Conservation (phyloP, 495 filamentous ascomycete genomes). For the Podospora comata region DNA sequence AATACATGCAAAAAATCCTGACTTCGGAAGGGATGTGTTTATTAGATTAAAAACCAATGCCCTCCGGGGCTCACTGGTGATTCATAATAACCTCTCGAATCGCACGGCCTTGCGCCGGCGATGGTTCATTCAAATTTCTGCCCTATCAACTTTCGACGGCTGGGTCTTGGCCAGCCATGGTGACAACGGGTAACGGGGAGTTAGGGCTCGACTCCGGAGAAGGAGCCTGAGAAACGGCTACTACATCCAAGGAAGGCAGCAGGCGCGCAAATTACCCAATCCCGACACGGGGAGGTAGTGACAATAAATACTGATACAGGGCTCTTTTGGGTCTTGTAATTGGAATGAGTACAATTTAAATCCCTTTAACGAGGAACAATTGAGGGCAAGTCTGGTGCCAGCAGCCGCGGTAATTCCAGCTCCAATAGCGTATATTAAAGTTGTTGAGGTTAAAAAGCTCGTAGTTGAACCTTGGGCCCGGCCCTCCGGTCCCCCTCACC, state of each 20-base stretch:
- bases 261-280: conserved; percentile 53
- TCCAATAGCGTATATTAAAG: conserved; percentile 31
- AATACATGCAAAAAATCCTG: conserved; percentile 68
- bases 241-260: conserved; percentile 35
- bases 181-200: conserved; percentile 54
- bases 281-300: conserved; percentile 44
- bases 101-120: no score
- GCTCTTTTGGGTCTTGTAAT: conserved; percentile 57
- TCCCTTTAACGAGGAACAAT: conserved; percentile 56
- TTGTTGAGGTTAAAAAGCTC: no score
- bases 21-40: no score
- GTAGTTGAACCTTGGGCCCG: no score
- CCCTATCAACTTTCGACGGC: no score
- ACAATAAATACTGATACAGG: conserved; percentile 57
- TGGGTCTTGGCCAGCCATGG: no score
- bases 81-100: no score
- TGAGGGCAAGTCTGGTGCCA: conserved; percentile 52
- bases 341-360: conserved; percentile 58
- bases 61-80: no score
- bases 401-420: conserved; percentile 38
- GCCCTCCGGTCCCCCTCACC: no score
- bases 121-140: no score
- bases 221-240: conserved; percentile 16
- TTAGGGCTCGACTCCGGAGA: conserved; percentile 51
- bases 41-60: no score